Percentiles rank a stretch among this genome's conserved stretches.
Evolutionary conservation across 1,284 basidiomycete species (phyloP).

Genomic region (Rhizoctonia solani): DNA sequence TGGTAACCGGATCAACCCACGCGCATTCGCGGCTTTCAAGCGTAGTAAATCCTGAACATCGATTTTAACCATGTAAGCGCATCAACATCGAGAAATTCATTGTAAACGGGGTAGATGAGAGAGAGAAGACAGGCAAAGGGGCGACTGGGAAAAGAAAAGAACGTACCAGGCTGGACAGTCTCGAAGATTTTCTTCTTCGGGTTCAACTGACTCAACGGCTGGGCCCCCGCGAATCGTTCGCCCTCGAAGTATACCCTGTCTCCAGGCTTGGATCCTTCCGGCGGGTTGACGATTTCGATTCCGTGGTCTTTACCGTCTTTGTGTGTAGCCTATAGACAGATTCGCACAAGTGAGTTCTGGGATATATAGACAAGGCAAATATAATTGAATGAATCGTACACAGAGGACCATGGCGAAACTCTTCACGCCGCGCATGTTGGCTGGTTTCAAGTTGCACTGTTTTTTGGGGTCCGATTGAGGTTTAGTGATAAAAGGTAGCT

Average conservation of each 20-base stretch:
- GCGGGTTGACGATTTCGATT: slow-evolving; percentile 90
- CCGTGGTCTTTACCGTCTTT: slow-evolving; percentile 87
- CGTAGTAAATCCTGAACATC: slow-evolving; percentile 73
- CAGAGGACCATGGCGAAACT: slow-evolving; percentile 96
- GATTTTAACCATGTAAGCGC: not conserved
- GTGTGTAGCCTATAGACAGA: slow-evolving; percentile 80
- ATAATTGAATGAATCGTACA: slow-evolving; percentile 49
- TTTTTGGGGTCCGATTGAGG: too few species aligned
- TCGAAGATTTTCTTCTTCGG: slow-evolving; percentile 99
- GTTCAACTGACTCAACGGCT: slow-evolving; percentile 81
- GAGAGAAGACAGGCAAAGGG: too few species aligned
- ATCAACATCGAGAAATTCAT: not conserved
- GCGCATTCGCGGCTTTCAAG: slow-evolving; percentile 84
- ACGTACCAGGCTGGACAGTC: slow-evolving; percentile 81
- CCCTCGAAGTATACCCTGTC: slow-evolving; percentile 95
- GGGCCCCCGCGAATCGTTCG: slow-evolving; percentile 75
- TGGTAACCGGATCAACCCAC: slow-evolving; percentile 87
- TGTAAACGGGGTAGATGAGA: too few species aligned
- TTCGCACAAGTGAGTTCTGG: not conserved
- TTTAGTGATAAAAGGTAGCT: not conserved
- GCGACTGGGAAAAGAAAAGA: too few species aligned
- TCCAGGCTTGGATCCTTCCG: slow-evolving; percentile 82
- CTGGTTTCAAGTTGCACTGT: slow-evolving; percentile 93
- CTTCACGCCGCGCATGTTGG: slow-evolving; percentile 93
- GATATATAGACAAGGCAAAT: not conserved